These are phyloP conservation scores for Cercophora samala DNA, from an alignment of 495 filamentous ascomycete species.

Conservation along the genomic window DNA sequence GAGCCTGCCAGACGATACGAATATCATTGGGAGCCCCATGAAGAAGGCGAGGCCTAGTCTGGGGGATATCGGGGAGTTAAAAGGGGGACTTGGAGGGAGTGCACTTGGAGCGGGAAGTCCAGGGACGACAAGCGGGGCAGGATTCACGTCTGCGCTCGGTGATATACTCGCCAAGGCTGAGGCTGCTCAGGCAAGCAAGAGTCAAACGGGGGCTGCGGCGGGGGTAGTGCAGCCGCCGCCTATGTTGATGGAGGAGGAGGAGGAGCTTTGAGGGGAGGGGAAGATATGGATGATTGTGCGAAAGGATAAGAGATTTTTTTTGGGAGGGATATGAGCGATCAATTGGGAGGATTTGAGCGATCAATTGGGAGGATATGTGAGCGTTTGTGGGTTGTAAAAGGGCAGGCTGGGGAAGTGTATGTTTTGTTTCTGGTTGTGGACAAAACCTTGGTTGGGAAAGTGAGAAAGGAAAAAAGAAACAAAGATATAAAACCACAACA, in stretches of 20 bases:
- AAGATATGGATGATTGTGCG: no score
- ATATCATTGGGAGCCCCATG: conserved; percentile 67
- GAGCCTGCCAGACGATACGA: conserved; percentile 41
- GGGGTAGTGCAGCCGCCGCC: conserved; percentile 11
- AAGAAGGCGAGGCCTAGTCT: conserved; percentile 80
- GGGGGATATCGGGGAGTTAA: conserved; percentile 25
- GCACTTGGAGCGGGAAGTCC: conserved; percentile 33
- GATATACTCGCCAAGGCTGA: conserved; percentile 46
- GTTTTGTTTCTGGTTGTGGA: no score
- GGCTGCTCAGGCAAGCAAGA: conserved; percentile 39
- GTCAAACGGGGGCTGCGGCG: conserved; percentile 31
- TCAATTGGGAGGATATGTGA: no score
- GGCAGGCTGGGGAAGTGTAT: no score
- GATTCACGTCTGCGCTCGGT: conserved; percentile 42
- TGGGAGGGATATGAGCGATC: no score
- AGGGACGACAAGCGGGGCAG: conserved; percentile 2
- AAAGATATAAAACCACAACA: no score
- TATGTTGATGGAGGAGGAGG: conserved; percentile 39
- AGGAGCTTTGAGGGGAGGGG: conserved; percentile 42
- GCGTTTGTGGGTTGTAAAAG: no score
- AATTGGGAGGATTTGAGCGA: no score
- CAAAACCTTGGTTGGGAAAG: no score
- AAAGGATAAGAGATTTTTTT: no score
- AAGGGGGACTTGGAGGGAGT: not conserved
- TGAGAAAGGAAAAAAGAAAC: no score